phyloP scores from a whole-genome alignment of 805 yeast species.

The Candida bentonensis region DNA sequence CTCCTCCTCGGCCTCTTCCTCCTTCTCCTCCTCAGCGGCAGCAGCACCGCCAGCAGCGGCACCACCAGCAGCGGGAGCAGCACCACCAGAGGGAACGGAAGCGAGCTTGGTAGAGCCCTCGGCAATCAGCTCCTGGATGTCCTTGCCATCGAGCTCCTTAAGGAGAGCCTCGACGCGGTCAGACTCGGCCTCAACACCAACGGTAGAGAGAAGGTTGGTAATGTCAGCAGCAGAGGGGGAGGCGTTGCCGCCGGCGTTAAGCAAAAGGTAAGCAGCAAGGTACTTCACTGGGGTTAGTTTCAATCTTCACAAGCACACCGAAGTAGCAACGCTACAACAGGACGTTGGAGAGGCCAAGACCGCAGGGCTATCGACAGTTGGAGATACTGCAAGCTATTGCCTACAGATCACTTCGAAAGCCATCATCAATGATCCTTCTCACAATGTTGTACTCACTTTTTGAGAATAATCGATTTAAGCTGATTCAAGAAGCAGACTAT shows the following conservation, averaged over 20 bases:
- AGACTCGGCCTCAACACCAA: conserved; percentile 92
- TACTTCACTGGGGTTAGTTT: conserved; percentile 58
- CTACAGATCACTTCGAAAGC: not conserved
- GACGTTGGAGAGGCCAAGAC: too few species aligned
- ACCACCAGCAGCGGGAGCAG: conserved; percentile 69
- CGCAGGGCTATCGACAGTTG: too few species aligned
- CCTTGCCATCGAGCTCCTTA: conserved; percentile 85
- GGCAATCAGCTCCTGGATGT: conserved; percentile 76
- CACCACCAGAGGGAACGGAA: conserved; percentile 96
- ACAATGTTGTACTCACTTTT: conserved; percentile 14
- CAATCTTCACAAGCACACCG: not conserved
- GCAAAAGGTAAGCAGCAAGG: conserved; percentile 98
- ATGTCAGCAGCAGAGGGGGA: conserved; percentile 89
- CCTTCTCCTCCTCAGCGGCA: conserved; percentile 61
- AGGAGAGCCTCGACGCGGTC: conserved; percentile 70
- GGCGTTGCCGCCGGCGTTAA: conserved; percentile 93
- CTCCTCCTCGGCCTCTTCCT: conserved; percentile 50
- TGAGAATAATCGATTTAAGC: conserved; percentile 23
- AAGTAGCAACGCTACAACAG: too few species aligned
- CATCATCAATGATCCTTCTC: too few species aligned
- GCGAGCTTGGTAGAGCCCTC: conserved; percentile 95
- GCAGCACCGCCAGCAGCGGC: conserved; percentile 60
- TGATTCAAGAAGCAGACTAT: conserved; percentile 50
- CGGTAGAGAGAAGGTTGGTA: conserved; percentile 78
- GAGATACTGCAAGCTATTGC: too few species aligned